Conservation (phyloP, 164 flowering plant genomes). For the Akebia trifoliata region DNA sequence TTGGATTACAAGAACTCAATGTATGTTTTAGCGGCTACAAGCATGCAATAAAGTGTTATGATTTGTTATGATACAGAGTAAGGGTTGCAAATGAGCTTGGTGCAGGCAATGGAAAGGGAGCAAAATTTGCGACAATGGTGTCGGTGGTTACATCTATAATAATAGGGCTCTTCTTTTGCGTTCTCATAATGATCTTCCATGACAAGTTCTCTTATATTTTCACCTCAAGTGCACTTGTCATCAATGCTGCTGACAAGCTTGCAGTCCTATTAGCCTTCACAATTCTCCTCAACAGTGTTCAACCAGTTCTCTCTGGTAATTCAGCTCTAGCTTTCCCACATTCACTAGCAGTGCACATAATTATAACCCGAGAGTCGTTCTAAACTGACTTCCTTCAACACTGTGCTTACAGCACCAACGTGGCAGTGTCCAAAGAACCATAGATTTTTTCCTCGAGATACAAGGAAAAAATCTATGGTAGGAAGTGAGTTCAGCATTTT, state of each 20-base stretch:
- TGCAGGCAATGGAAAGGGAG: constrained; percentile 53
- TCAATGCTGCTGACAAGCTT: constrained; percentile 26
- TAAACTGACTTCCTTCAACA: too few species aligned
- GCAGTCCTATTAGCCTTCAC: constrained; percentile 39
- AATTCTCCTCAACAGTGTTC: constrained; percentile 49
- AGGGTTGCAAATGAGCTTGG: constrained; percentile 67
- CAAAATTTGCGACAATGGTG: constrained; percentile 47
- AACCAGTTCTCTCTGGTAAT: constrained; percentile 55
- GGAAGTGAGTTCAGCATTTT: too few species aligned
- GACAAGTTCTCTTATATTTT: constrained; percentile 38
- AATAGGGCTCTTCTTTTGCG: constrained; percentile 40
- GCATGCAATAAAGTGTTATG: too few species aligned
- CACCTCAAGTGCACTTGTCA: constrained; percentile 30
- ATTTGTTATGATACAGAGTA: constrained; percentile 31
- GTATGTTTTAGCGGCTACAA: too few species aligned
- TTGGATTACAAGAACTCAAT: too few species aligned
- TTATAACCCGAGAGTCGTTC: too few species aligned
- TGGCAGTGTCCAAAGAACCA: too few species aligned
- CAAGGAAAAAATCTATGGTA: too few species aligned
- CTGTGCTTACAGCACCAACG: too few species aligned
- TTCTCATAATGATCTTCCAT: constrained; percentile 27
- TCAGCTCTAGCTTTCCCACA: too few species aligned
- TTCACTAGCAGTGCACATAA: too few species aligned
- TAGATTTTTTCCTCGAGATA: too few species aligned
- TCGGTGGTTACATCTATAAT: constrained; percentile 33